phyloP scores from a whole-genome alignment of 805 yeast genomes.

The Suhomyces xylopsoci region DNA sequence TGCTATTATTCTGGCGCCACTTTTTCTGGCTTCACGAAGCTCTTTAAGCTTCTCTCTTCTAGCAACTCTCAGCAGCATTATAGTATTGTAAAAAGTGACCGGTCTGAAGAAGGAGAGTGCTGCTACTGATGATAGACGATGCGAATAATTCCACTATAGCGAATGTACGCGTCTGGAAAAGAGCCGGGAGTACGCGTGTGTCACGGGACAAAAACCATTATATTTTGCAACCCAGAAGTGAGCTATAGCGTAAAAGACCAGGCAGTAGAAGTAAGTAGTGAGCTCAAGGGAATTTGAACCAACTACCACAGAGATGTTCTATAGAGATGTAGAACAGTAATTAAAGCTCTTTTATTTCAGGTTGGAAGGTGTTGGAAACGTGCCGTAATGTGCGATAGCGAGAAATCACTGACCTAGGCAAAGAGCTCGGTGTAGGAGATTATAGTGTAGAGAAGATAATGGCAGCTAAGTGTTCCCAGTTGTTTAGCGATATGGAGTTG shows the following conservation, averaged over 20 bases:
- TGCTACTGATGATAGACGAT: not conserved
- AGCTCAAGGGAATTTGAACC: too few relatives aligned
- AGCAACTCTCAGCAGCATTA: constrained; percentile 32
- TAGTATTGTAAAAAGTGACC: not conserved
- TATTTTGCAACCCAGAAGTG: not conserved
- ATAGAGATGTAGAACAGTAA: too few relatives aligned
- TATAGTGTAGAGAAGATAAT: too few relatives aligned
- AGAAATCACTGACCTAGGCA: too few relatives aligned
- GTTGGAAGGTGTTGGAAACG: too few relatives aligned
- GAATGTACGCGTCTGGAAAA: not conserved
- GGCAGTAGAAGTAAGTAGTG: too few relatives aligned
- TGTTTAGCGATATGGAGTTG: too few relatives aligned
- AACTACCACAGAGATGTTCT: too few relatives aligned
- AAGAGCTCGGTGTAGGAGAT: too few relatives aligned
- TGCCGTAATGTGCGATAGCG: too few relatives aligned
- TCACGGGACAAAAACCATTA: not conserved
- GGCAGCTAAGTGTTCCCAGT: too few relatives aligned
- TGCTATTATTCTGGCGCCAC: constrained; percentile 44
- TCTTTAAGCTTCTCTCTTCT: constrained; percentile 53
- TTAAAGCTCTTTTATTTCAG: too few relatives aligned
- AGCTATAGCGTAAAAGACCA: not conserved
- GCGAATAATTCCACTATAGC: not conserved
- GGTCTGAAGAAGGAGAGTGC: not conserved
- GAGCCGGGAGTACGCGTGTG: not conserved
- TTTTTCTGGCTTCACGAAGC: constrained; percentile 61